A percentile compares a stretch with the other conserved stretches of the same genome.
These are phyloP conservation scores for Vinca minor DNA, from an alignment of 257 asterid species.

Conservation along the genomic window DNA sequence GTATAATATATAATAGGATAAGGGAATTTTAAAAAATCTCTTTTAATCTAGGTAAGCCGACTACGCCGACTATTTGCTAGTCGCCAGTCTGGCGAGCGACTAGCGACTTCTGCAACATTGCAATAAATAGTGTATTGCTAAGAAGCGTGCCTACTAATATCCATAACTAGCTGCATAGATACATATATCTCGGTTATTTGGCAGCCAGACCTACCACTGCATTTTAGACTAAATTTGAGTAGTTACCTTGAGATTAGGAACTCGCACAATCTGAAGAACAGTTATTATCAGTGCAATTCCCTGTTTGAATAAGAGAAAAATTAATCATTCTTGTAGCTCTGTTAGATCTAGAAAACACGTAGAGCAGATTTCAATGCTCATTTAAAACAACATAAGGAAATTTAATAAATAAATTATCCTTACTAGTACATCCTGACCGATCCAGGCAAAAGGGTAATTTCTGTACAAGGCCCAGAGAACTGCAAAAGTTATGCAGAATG, in stretches of 20 bases:
- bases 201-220: no score
- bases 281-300: constrained; percentile 81
- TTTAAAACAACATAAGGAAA: background rate
- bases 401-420: constrained; percentile 18
- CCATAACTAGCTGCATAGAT: no score
- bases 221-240: background rate
- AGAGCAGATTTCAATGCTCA: background rate
- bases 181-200: background rate
- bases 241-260: constrained; percentile 91
- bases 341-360: constrained; percentile 5
- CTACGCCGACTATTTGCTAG: no score
- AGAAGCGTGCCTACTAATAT: no score
- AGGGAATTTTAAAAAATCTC: no score
- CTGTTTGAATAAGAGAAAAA: constrained; percentile 35
- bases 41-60: no score
- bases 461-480: constrained; percentile 78
- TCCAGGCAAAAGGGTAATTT: constrained; percentile 66
- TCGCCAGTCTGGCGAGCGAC: no score
- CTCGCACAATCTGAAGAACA: constrained; percentile 82
- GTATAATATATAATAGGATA: no score
- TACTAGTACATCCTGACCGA: constrained; percentile 92
- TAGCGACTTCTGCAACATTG: no score
- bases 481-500: constrained; percentile 78
- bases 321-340: constrained; percentile 9
- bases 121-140: no score